Base-by-base conservation (phyloP, 306 rosid genomes). In the Betula pendula region DNA sequence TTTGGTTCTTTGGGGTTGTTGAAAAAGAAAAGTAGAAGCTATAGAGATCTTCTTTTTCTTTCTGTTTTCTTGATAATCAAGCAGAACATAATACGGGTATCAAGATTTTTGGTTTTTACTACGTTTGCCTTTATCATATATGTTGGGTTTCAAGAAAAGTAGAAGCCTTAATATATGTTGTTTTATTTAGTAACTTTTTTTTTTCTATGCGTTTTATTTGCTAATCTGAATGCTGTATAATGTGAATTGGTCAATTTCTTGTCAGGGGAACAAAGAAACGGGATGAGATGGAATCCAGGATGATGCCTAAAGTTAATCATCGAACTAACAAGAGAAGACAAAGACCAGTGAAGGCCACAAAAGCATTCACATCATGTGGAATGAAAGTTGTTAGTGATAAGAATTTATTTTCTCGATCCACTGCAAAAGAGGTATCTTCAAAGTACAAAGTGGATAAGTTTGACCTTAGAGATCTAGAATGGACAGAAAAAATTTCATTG, bases 401-500 rank as follows among this genome's bases (percentile, higher is more conserved):
- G 35, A 51, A 66, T 24, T 73, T 59, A 14, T 25, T 27, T 66
- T 52, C 66, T 51, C 47, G 2, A 24, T 55, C 76, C 24, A 15
- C 72, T 29, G 33, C 47, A 4, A 27, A 19, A 58, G 50, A 20
- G 24, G n/a, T 24, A 0, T 74, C 71, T 14, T 35, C 58, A 63
- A 31, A 63, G 69, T 29, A 33, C 71, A 71, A 83, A 75, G 50
- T 14, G 51, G 38, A 16, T 35, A 63, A 74, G 51, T 78, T 77
- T 63, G 72, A 77, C 67, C 51, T 80, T 51, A 49, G 14, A 15
- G 79, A 75, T 33, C 22, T 56, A n/a, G 79, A 78, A 81, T 85
- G 85, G 88, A 76, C 72, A 58, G 44, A 33, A 67, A 19, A 78
- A 38, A 81, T 85, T 65, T 79, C 73, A 42, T 71, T 49, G 35